Base-by-base conservation (phyloP, 345 rosid genomes). In the Camelina laxa region DNA sequence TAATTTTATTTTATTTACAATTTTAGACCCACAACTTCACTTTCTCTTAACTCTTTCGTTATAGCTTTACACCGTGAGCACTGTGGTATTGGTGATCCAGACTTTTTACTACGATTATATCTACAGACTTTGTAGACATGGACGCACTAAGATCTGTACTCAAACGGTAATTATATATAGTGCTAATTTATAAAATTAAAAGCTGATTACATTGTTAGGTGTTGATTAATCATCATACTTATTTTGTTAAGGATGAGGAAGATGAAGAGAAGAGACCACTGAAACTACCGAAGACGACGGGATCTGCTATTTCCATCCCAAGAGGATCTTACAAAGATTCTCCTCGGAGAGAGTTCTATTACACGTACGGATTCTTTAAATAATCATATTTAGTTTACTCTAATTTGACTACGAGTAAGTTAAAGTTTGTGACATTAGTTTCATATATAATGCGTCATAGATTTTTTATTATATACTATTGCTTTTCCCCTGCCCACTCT, bases 51-150 rank as follows among this genome's bases (percentile, higher is more conserved):
- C 15, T 24, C 24, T 21, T 17, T 38, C 41, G 21, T 73, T 22
- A 19, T 87, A 94, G 97, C 97, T 95, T 31, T 95, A 92, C 55
- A 90, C 99, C 1, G 60, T 73, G n/a, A 92, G 92, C 64, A 95
- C 97, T 1, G 77, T 95, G 67, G 81, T 85, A 16, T 60, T 94
- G 50, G 96, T 90, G 71, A 45, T 94, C 74, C 99, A 94, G 69
- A 85, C 92, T 31, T 9, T 89, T 7, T 94, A 89, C 85, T 94
- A 92, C 39, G 97, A 92, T 61, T 79, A 87, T 39, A 54, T 91
- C 72, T 74, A 60, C 87, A 80, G 70, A 42, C 84, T 85, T 77
- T 71, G 78, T 76, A 83, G 76, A 76, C 27, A 81, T 64, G 59
- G 79, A 56, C 77, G 66, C 17, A 65, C 4, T 24, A 78, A 78